These are phyloP conservation scores for Clavulina sp. DNA, from an alignment of 768 basidiomycete genomes.

Conservation along the genomic window DNA sequence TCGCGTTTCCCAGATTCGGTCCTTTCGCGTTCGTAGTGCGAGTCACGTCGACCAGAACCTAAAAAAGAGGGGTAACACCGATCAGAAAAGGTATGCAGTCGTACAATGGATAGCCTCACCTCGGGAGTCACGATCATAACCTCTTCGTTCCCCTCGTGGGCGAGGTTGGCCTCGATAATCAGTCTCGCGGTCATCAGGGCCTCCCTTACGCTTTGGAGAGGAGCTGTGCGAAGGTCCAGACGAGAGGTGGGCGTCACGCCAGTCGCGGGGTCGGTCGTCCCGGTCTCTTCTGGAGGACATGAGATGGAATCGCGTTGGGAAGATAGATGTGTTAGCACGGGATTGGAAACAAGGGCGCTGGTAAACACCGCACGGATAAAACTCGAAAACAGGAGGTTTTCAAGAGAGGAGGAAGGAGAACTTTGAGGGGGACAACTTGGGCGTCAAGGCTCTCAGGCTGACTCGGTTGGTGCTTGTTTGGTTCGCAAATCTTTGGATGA, in stretches of 20 bases:
- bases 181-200: constrained; percentile 10
- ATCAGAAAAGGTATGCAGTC: neutral
- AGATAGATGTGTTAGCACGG: neutral
- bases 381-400: neutral
- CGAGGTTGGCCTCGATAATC: constrained; percentile 7
- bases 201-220: neutral
- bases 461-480: too few relatives aligned
- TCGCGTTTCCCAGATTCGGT: too few relatives aligned
- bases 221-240: constrained; percentile 9
- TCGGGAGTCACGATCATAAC: constrained; percentile 14
- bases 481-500: too few relatives aligned
- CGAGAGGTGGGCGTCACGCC: constrained; percentile 52
- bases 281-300: neutral
- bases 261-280: constrained; percentile 30
- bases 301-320: neutral
- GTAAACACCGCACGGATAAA: constrained; percentile 1
- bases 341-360: neutral
- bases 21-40: too few relatives aligned
- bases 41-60: neutral
- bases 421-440: neutral
- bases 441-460: too few relatives aligned
- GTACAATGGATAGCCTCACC: neutral
- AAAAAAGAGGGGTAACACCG: neutral
- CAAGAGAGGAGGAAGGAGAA: neutral
- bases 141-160: constrained; percentile 7